Evolutionary conservation across 1,139 yeast genomes (phyloP).

Genomic region (Arxiozyma heterogenica): DNA sequence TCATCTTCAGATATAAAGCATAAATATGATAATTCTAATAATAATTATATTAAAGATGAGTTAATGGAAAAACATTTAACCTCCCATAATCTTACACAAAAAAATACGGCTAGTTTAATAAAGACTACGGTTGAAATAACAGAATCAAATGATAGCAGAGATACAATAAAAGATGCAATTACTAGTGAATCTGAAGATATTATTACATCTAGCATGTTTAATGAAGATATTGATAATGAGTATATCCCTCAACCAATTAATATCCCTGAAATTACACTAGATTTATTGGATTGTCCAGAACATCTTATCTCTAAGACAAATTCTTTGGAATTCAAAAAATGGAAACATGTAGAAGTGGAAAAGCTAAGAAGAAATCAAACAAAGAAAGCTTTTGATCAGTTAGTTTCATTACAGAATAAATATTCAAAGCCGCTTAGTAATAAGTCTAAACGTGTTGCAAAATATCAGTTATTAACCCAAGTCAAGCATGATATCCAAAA

Average conservation of each 20-base stretch:
- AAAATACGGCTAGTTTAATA: too few species aligned
- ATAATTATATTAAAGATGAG: background rate
- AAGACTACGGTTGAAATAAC: background rate
- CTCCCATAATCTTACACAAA: background rate
- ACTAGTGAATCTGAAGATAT: background rate
- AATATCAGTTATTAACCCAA: constrained; percentile 22
- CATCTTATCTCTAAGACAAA: constrained; percentile 15
- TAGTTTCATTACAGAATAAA: constrained; percentile 13
- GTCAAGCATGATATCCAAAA: constrained; percentile 26
- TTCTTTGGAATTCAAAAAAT: constrained; percentile 19
- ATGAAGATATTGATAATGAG: constrained; percentile 2
- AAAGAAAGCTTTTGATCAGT: constrained; percentile 24
- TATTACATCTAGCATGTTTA: background rate
- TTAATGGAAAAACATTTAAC: background rate
- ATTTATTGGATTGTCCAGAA: constrained; percentile 19
- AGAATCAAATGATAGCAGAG: background rate
- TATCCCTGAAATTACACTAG: constrained; percentile 23
- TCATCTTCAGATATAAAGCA: background rate
- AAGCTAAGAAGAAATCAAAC: constrained; percentile 27
- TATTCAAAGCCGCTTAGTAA: constrained; percentile 10
- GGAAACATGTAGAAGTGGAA: constrained; percentile 31
- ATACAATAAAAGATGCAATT: background rate
- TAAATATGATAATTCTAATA: too few species aligned
- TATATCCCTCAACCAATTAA: constrained; percentile 4
- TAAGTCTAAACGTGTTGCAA: constrained; percentile 22